Percentiles rank a stretch among this genome's conserved stretches.
Conservation (phyloP, 2,329 filamentous ascomycete genomes). For the Paradendryphiella salina region DNA sequence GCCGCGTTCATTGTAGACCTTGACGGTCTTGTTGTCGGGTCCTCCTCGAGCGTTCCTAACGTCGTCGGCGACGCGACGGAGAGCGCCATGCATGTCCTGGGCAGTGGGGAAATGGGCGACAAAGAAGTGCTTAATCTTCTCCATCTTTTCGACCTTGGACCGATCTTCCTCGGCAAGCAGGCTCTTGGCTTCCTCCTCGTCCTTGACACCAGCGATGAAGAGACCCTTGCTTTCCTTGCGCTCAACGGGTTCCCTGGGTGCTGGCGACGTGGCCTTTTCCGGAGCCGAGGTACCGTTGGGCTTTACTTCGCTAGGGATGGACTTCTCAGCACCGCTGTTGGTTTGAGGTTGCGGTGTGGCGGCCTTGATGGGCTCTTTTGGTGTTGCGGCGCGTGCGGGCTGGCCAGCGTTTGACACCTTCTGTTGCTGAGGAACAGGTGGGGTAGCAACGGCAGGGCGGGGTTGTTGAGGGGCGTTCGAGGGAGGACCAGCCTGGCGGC, state of each 20-base stretch:
- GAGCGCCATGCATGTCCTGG: conserved; percentile 79
- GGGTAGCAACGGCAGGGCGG: conserved; percentile 38
- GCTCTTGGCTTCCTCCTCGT: conserved; percentile 78
- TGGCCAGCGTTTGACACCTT: conserved; percentile 48
- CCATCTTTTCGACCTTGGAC: conserved; percentile 69
- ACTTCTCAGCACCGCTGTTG: conserved; percentile 46
- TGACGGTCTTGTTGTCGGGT: conserved; percentile 77
- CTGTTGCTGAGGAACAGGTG: conserved; percentile 47
- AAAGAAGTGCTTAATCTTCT: conserved; percentile 77
- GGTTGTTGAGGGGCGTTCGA: conserved; percentile 41
- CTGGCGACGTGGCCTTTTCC: conserved; percentile 45
- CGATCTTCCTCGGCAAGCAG: conserved; percentile 83
- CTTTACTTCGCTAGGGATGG: conserved; percentile 48
- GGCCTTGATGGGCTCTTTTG: conserved; percentile 55
- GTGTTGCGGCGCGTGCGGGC: conserved; percentile 44
- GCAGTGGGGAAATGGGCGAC: conserved; percentile 81
- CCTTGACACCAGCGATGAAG: conserved; percentile 85
- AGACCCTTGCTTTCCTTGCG: conserved; percentile 74
- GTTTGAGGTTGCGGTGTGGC: conserved; percentile 53
- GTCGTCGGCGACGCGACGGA: conserved; percentile 74
- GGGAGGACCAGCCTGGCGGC: conserved; percentile 37
- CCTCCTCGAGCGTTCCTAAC: conserved; percentile 74
- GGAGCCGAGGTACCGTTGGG: conserved; percentile 56
- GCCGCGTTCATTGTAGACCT: conserved; percentile 71
- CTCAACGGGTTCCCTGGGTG: conserved; percentile 59